Conservation (phyloP, 148 eudicot species). For the Chenopodium quinoa region DNA sequence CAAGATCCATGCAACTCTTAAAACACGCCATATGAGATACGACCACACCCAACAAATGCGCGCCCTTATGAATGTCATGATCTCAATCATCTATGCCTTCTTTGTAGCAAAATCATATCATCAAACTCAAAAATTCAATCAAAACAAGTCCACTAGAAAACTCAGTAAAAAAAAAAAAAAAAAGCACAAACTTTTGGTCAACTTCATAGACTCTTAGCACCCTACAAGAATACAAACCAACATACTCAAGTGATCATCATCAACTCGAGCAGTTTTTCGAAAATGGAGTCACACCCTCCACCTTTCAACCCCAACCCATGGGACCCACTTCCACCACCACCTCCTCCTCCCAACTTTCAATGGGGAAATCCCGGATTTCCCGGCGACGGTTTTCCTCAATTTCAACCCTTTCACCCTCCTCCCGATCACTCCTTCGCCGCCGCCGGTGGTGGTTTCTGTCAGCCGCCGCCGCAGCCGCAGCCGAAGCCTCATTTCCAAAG, state of each 20-base stretch:
- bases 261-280: neutral
- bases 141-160: no score
- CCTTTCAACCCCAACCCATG: conserved; percentile 23
- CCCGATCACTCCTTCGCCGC: conserved; percentile 10
- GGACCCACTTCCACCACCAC: conserved; percentile 26
- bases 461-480: neutral
- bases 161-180: no score
- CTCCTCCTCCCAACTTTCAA: conserved; percentile 2
- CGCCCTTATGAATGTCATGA: no score
- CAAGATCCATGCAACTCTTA: no score
- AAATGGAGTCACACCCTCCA: conserved; percentile 24
- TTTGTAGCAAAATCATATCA: no score
- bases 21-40: no score
- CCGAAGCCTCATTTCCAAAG: conserved; percentile 31
- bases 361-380: conserved; percentile 15
- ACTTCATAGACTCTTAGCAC: no score
- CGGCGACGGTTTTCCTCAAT: conserved; percentile 22
- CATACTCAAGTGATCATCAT: neutral
- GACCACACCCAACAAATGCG: no score
- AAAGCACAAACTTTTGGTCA: no score
- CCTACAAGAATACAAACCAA: no score
- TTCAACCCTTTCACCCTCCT: conserved; percentile 4
- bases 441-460: conserved; percentile 16
- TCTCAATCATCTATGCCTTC: no score
- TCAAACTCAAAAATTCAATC: no score